phyloP scores from a whole-genome alignment of 257 asterid genomes.

The Solanum etuberosum region DNA sequence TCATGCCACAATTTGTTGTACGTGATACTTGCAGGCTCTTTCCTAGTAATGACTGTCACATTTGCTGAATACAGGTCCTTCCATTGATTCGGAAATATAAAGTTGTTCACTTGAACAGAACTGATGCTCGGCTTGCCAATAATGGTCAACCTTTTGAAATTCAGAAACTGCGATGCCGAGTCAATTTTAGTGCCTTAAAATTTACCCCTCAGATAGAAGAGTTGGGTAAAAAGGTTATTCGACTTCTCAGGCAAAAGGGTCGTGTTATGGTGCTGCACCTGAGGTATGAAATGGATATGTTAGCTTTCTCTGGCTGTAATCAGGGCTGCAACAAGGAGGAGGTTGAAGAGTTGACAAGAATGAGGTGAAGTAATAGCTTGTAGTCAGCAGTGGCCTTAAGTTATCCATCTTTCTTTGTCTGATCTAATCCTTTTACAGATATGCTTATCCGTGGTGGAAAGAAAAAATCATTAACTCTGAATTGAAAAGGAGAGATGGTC shows the following conservation, averaged over 20 bases:
- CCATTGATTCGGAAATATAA: slow-evolving; percentile 80
- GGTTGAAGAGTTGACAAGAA: slow-evolving; percentile 78
- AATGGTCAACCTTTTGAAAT: slow-evolving; percentile 71
- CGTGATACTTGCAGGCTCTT: neutral
- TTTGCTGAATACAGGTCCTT: slow-evolving; percentile 55
- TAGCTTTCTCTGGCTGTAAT: slow-evolving; percentile 93
- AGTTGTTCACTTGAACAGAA: slow-evolving; percentile 87
- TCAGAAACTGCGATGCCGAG: slow-evolving; percentile 89
- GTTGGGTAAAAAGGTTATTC: slow-evolving; percentile 75
- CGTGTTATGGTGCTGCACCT: slow-evolving; percentile 90
- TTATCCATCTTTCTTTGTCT: slow-evolving; percentile 5
- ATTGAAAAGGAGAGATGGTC: slow-evolving; percentile 84
- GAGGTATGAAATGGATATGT: slow-evolving; percentile 97
- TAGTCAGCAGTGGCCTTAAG: neutral
- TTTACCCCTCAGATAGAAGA: slow-evolving; percentile 94
- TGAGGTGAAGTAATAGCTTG: slow-evolving; percentile 45
- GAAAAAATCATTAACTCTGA: slow-evolving; percentile 87
- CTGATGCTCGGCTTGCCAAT: slow-evolving; percentile 89
- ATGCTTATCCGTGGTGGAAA: slow-evolving; percentile 99
- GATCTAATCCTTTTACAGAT: slow-evolving; percentile 32
- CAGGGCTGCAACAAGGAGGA: slow-evolving; percentile 86
- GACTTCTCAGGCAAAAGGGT: slow-evolving; percentile 69
- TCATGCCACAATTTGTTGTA: neutral
- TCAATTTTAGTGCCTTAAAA: slow-evolving; percentile 63
- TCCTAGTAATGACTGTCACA: neutral